Evolutionary conservation across 768 basidiomycete genomes (phyloP).

Genomic region (Kwoniella bestiolae): DNA sequence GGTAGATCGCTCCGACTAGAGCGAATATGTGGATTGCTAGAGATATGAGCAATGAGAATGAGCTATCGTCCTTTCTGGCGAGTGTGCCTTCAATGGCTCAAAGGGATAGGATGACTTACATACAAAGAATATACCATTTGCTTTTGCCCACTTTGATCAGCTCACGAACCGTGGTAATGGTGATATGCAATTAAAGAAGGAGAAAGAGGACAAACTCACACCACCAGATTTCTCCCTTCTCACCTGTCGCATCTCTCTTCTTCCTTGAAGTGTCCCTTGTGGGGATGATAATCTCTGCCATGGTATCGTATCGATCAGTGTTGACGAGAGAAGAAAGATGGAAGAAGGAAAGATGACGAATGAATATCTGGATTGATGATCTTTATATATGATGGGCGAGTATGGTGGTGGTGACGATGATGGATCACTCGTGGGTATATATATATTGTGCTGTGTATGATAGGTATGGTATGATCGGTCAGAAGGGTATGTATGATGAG

Average conservation of each 20-base stretch:
- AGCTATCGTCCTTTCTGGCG: too few species aligned
- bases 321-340: background rate
- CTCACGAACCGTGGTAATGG: too few species aligned
- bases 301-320: background rate
- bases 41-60: too few species aligned
- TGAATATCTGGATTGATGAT: background rate
- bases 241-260: conserved; percentile 2
- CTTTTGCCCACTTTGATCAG: conserved; percentile 18
- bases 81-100: background rate
- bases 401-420: background rate
- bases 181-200: background rate
- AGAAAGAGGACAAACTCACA: conserved; percentile 29
- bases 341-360: background rate
- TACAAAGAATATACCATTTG: conserved; percentile 45
- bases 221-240: conserved; percentile 47
- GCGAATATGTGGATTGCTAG: conserved; percentile 67
- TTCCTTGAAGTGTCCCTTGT: background rate
- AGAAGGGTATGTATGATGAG: background rate
- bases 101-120: conserved; percentile 19
- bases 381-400: background rate
- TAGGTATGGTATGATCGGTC: background rate
- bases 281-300: background rate
- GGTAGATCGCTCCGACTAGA: conserved; percentile 62
- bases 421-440: background rate
- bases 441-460: background rate